Conservation (phyloP, 1,139 yeast species). For the Meyerozyma athensensis region DNA sequence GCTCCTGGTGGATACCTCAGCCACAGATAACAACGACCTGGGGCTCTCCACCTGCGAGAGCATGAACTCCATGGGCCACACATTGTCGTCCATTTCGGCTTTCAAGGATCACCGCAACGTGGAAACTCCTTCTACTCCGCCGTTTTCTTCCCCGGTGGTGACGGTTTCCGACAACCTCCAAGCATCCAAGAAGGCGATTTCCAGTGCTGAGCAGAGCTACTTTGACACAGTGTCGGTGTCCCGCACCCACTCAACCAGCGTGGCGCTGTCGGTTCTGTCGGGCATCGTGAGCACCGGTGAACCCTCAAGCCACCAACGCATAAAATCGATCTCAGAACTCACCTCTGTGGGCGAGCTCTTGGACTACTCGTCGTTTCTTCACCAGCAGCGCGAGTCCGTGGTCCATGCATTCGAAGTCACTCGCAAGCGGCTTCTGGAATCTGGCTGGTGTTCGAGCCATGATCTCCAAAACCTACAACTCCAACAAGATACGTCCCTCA, state of each 20-base stretch:
- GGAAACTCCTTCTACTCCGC: slow-evolving; percentile 29
- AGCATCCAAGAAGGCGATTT: slow-evolving; percentile 25
- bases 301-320: slow-evolving; percentile 6
- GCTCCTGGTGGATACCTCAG: slow-evolving; percentile 8
- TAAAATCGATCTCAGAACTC: slow-evolving; percentile 23
- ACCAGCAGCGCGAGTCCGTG: slow-evolving; percentile 27
- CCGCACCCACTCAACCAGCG: slow-evolving; percentile 2
- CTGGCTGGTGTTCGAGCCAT: slow-evolving; percentile 45
- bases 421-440: slow-evolving; percentile 27
- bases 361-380: slow-evolving; percentile 28
- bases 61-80: slow-evolving; percentile 2
- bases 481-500: slow-evolving; percentile 29
- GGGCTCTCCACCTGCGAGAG: slow-evolving; percentile 4
- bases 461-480: slow-evolving; percentile 39
- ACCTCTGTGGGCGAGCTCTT: slow-evolving; percentile 28
- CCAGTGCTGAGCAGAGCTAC: slow-evolving; percentile 34
- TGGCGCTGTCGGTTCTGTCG: background rate
- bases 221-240: slow-evolving; percentile 18
- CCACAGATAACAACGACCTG: slow-evolving; percentile 5
- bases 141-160: slow-evolving; percentile 36
- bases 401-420: slow-evolving; percentile 34
- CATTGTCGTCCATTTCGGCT: background rate
- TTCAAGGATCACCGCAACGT: background rate
- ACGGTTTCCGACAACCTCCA: slow-evolving; percentile 36
- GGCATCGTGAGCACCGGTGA: background rate